phyloP scores from a whole-genome alignment of 2,329 filamentous ascomycete genomes.

The Tolypocladium sp. region DNA sequence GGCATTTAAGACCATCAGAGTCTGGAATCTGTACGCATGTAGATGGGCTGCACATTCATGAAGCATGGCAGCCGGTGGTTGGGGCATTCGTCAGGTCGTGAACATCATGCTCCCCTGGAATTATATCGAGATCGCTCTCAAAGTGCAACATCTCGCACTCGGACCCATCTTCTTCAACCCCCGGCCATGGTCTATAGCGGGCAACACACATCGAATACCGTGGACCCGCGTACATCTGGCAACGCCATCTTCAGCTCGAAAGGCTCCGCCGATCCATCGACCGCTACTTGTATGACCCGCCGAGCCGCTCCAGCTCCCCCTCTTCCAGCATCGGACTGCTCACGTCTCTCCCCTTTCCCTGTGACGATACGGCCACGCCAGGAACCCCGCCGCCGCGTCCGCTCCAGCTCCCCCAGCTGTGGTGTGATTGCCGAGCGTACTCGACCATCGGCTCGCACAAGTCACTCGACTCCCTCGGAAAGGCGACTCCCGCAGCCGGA shows the following conservation, averaged over 20 bases:
- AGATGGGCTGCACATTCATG: not conserved
- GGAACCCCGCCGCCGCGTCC: not conserved
- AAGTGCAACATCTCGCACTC: not conserved
- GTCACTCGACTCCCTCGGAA: not conserved
- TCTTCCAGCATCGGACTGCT: constrained; percentile 13
- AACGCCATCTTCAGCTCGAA: not conserved
- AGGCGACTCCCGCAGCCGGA: not conserved
- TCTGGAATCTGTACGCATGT: not conserved
- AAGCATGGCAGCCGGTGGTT: not conserved
- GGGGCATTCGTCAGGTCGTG: not conserved
- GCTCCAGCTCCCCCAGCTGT: constrained; percentile 26
- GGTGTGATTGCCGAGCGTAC: constrained; percentile 14
- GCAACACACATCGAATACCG: not conserved
- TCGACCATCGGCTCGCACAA: constrained; percentile 17
- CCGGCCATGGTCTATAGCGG: not conserved
- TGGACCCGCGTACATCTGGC: not conserved
- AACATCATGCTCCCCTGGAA: not conserved
- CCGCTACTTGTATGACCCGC: constrained; percentile 3
- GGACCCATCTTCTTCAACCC: not conserved
- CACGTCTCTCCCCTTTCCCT: constrained; percentile 3
- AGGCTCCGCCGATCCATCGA: not conserved
- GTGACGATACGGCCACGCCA: not conserved
- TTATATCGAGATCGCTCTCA: too few species aligned
- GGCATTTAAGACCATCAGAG: too few species aligned
- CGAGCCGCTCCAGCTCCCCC: constrained; percentile 8